Evolutionary conservation across 371 early-diverging fungal genomes (phyloP), one percentile per base, ranked within the genome.

Genomic region (Choanephora cucurbitarum): DNA sequence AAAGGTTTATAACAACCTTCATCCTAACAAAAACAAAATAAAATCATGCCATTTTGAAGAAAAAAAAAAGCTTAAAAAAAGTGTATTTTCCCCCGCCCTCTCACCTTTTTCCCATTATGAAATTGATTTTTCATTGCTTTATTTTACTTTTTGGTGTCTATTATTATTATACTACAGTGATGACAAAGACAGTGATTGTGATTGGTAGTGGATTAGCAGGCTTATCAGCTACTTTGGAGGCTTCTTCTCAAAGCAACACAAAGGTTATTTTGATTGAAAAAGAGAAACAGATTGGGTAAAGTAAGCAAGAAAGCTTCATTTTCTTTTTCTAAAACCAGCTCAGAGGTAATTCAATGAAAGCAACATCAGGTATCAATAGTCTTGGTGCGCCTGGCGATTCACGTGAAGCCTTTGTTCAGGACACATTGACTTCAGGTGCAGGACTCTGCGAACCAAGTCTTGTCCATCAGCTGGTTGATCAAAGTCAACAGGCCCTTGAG

Each of bases 281-380:
- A 63, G 90, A 91, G 63, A 55, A 80, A 17, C 84, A 84, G 58
- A 71, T 89, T 13, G 92, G 67, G 74, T 74, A 63, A 55, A 53
- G 17, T 17, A 17, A 3, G 21, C 5, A 15, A 19, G 39, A 33
- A 14, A 7, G n/a, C n/a, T n/a, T n/a, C n/a, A n/a, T n/a, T n/a
- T n/a, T n/a, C n/a, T n/a, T n/a, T n/a, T n/a, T n/a, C n/a, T n/a
- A n/a, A n/a, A n/a, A n/a, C n/a, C n/a, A n/a, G n/a, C n/a, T n/a
- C n/a, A 71, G 92, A 42, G 93, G 92, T 40, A 87, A 87, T 58
- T 84, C 85, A 6, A 77, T 88, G 67, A 93, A 93, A 67, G 93
- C 93, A 9, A 87, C 93, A 1, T 91, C 91, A 21, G 93, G 93
- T 44, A 93, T 93, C 67, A 93, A 92, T 77, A 89, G 85, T n/a